Conservation (phyloP, 805 yeast genomes). For the Candida chauliodis region DNA sequence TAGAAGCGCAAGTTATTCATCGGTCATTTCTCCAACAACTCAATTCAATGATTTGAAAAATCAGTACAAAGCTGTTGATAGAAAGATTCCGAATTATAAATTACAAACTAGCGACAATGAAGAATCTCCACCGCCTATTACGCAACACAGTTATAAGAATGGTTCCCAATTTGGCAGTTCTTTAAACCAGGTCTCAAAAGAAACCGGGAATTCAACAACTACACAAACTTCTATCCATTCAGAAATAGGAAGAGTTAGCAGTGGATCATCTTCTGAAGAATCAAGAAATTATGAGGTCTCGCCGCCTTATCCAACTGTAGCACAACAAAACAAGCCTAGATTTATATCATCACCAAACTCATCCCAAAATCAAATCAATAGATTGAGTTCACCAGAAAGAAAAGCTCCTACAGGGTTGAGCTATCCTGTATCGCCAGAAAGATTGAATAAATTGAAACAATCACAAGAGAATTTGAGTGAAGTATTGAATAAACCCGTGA, state of each 20-base stretch:
- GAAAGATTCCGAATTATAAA: slow-evolving; percentile 4
- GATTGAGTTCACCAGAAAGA: slow-evolving; percentile 10
- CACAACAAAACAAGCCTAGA: slow-evolving; percentile 21
- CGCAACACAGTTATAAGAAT: slow-evolving; percentile 14
- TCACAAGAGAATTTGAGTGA: slow-evolving; percentile 11
- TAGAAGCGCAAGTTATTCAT: slow-evolving; percentile 32
- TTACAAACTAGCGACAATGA: slow-evolving; percentile 6
- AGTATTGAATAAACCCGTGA: slow-evolving; percentile 12
- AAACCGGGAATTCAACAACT: slow-evolving; percentile 10
- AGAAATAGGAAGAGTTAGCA: slow-evolving; percentile 21
- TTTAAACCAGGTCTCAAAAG: slow-evolving; percentile 16
- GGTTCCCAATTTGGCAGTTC: slow-evolving; percentile 10
- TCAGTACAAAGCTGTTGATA: slow-evolving; percentile 27
- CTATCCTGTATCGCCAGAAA: slow-evolving; percentile 12
- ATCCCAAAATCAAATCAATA: slow-evolving; percentile 21
- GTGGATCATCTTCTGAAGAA: slow-evolving; percentile 14
- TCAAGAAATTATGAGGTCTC: slow-evolving; percentile 2
- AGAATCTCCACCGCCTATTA: slow-evolving; percentile 21
- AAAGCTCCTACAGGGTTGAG: slow-evolving; percentile 4
- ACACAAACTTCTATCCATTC: slow-evolving; percentile 21
- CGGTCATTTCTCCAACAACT: slow-evolving; percentile 41
- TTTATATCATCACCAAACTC: slow-evolving; percentile 30
- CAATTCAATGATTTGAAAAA: slow-evolving; percentile 41
- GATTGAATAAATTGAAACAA: slow-evolving; percentile 1
- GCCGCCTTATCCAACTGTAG: slow-evolving; percentile 6